phyloP scores from a whole-genome alignment of 2,329 filamentous ascomycete genomes.

The Alternaria arbusti region DNA sequence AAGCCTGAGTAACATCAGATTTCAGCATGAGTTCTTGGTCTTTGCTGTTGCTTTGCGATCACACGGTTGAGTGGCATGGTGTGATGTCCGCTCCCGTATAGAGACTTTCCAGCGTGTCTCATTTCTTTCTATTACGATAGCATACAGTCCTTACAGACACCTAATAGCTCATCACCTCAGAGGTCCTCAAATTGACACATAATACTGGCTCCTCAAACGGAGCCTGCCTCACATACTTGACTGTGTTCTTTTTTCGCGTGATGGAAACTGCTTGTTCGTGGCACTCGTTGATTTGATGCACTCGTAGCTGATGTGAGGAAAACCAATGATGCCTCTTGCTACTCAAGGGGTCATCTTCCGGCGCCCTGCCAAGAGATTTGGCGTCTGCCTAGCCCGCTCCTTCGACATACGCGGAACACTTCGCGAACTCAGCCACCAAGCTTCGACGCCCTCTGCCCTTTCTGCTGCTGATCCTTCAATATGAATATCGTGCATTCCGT shows the following conservation, averaged over 20 bases:
- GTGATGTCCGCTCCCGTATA: conserved; percentile 4
- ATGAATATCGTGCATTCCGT: not conserved
- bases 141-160: conserved; percentile 5
- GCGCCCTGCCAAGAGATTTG: not conserved
- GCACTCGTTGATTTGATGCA: not conserved
- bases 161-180: not conserved
- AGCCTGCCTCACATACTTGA: not conserved
- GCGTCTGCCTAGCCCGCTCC: not conserved
- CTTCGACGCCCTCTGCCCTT: not conserved
- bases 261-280: not conserved
- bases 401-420: not conserved
- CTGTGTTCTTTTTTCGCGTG: not conserved
- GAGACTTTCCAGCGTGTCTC: not conserved
- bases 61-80: conserved; percentile 1
- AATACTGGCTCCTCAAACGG: not conserved
- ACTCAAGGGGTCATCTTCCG: not conserved
- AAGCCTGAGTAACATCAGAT: conserved; percentile 2
- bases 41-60: not conserved
- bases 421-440: not conserved
- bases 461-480: not conserved
- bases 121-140: not conserved
- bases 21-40: not conserved
- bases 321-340: not conserved
- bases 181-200: conserved; percentile 4
- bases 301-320: not conserved